Evolutionary conservation across 2,329 filamentous ascomycete species (phyloP), one percentile per base, ranked within the genome.

Genomic region (Clarireedia homoeocarpa): DNA sequence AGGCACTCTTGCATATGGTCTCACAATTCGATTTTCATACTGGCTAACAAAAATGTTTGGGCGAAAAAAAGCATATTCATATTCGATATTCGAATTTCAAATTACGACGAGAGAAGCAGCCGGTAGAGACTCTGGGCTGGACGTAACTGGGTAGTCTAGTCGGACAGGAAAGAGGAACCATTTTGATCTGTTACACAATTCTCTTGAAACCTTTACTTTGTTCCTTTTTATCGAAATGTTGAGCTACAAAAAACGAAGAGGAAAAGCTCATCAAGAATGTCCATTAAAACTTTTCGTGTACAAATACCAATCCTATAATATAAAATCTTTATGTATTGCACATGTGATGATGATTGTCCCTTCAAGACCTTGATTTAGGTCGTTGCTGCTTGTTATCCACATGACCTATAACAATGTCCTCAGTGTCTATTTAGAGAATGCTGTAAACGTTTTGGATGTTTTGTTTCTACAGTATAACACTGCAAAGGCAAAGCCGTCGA

Each of bases 1-100:
- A 62, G 62, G 66, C 65, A 58, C 48, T 60, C 58, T 64, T 64
- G 64, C 65, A 67, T 66, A 65, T 56, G 34, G 65, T 59, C 58
- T 59, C 57, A 54, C 54, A 56, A 62, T 48, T 55, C 51, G 55
- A 49, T 56, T 58, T 55, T 55, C 53, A 49, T 42, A 55, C 53
- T 55, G 53, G 53, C 51, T 53, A 53, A 44, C 17, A 48, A 53
- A 46, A 30, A 30, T 30, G 44, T 48, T 53, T 53, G 44, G 51
- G 48, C 34, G 51, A 23, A n/a, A 30, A 30, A 39, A 39, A 53
- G 20, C 38, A 7, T 26, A 30, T 20, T 44, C 30, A 53, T 26
- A 30, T 20, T 44, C 30, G 48, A 7, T 26, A 30, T 20, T 44
- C 30, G 48, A 38, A 20, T 53, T 30, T 53, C 34, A 15, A n/a